Evolutionary conservation across 2,329 filamentous ascomycete species (phyloP), one percentile per base, ranked within the genome.

Genomic region (Alternaria novae-zelandiae): DNA sequence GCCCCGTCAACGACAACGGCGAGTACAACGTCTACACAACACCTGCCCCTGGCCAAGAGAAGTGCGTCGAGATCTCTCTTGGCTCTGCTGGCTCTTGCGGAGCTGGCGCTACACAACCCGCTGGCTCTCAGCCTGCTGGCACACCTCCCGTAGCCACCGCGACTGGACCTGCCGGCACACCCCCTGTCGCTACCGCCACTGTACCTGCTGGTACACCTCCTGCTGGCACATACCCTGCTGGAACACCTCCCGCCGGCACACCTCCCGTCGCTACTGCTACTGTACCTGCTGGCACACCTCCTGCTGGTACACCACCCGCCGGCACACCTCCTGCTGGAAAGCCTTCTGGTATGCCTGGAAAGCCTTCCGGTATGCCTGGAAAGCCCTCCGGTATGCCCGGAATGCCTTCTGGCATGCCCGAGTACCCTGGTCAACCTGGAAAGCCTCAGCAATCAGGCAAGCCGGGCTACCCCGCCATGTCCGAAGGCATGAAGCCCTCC

Each of bases 21-120:
- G 84, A 86, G 61, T 87, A 82, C 78, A 88, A 89, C 69, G 75
- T 89, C 65, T 89, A 89, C 76, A 78, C 77, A 10, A 64, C 74
- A 41, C 79, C 82, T 5, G 75, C 82, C 70, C 28, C 70, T 65
- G 70, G 79, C 66, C 74, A 86, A 75, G 41, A 77, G 65, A 83
- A 86, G 65, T 89, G 87, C 66, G 82, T 83, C 11, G 70, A 82
- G 58, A 81, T 89, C 59, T 82, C 78, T 5, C 75, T 88, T 44
- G 77, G 45, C 43, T 61, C 69, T 20, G 70, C 69, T 2, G 70
- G 70, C 41, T 64, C 70, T 47, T 74, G 71, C 36, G 66, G 70
- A 23, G 60, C 66, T 30, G 61, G 67, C 74, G 25, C 23, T 12
- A 32, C 49, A 21, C 49, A 45, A 3, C 41, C 61, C 12, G 23